A percentile compares a stretch with the other conserved stretches of the same genome.
Evolutionary conservation across 2,329 filamentous ascomycete genomes (phyloP).

Genomic region (Alternaria atra): DNA sequence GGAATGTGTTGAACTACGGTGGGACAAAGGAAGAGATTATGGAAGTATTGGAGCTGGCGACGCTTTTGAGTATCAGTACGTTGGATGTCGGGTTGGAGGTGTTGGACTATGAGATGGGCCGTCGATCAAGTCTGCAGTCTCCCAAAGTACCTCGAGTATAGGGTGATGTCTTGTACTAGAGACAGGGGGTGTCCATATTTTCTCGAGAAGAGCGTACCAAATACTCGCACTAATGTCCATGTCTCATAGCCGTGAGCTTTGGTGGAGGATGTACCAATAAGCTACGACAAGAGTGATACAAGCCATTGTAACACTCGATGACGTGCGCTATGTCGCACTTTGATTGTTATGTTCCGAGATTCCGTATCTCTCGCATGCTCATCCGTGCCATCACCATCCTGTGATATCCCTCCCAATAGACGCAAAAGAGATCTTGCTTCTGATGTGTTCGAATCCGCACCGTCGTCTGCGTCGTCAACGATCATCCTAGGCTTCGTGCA

Average conservation of each 20-base stretch:
- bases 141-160: background rate
- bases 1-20: conserved; percentile 58
- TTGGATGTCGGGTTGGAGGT: conserved; percentile 38
- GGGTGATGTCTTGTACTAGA: background rate
- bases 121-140: background rate
- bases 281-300: too few species aligned
- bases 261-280: too few species aligned
- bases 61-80: conserved; percentile 44
- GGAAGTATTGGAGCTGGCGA: conserved; percentile 59
- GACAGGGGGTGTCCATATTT: background rate
- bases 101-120: conserved; percentile 33
- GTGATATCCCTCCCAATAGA: too few species aligned
- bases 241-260: too few species aligned
- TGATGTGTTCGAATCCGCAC: background rate
- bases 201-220: background rate
- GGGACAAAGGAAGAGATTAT: conserved; percentile 59
- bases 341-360: too few species aligned
- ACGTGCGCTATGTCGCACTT: too few species aligned
- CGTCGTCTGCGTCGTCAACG: background rate
- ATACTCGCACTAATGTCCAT: background rate
- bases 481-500: background rate
- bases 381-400: too few species aligned
- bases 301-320: too few species aligned
- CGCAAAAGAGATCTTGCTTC: background rate
- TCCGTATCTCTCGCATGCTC: too few species aligned